Evolutionary conservation across 176 grass and related monocot genomes (phyloP).

Genomic region (Hordeum marinum): DNA sequence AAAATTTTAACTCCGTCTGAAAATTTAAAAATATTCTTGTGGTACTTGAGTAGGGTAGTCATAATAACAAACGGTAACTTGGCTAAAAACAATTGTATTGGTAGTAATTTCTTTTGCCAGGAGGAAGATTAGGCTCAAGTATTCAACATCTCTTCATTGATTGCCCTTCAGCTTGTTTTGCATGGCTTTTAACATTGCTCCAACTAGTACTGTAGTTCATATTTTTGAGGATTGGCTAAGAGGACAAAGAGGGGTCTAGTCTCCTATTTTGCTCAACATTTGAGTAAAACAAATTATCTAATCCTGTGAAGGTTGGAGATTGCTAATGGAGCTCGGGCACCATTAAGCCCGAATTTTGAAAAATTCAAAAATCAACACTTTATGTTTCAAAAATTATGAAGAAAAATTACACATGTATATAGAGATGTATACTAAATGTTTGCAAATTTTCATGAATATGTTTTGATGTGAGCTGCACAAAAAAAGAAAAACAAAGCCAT

Average conservation of each 20-base stretch:
- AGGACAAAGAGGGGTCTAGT: background rate
- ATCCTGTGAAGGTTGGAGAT: background rate
- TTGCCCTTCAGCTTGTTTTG: background rate
- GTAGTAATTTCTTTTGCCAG: background rate
- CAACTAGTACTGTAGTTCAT: background rate
- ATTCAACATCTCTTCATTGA: background rate
- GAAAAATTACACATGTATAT: no score
- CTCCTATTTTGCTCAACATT: background rate
- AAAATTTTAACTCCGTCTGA: background rate
- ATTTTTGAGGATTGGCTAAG: background rate
- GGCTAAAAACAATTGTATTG: background rate
- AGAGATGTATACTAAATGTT: no score
- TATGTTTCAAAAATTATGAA: no score
- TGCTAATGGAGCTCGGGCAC: no score
- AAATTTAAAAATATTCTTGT: background rate
- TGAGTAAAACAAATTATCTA: background rate
- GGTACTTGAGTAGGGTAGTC: background rate
- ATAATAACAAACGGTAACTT: background rate
- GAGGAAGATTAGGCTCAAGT: background rate
- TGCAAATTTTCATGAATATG: no score
- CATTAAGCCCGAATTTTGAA: no score
- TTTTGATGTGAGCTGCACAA: no score
- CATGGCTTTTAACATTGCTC: background rate
- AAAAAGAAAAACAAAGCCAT: no score
- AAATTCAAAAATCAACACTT: no score